phyloP scores from a whole-genome alignment of 371 early-diverging fungal species.

The Dinochytrium kinnereticum region DNA sequence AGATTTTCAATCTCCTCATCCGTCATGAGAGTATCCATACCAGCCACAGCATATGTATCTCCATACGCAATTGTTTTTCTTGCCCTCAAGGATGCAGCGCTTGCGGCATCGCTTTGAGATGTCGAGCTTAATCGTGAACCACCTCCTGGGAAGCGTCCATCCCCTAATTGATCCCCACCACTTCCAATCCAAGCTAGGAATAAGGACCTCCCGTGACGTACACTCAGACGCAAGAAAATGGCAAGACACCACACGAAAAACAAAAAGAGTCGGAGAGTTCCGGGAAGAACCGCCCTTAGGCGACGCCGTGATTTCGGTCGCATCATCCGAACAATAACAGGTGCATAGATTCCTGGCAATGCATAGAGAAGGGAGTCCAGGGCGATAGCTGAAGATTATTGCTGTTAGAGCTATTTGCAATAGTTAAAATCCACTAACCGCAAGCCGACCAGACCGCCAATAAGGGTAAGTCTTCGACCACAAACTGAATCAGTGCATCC shows the following conservation, averaged over 20 bases:
- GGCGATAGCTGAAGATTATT: background rate
- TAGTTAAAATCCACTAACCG: background rate
- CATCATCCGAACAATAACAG: background rate
- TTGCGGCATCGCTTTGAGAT: background rate
- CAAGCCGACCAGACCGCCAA: background rate
- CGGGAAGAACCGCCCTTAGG: background rate
- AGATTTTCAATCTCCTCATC: slow-evolving; percentile 10
- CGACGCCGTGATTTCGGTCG: background rate
- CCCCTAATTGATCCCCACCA: background rate
- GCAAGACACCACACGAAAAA: slow-evolving; percentile 2
- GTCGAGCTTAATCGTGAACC: background rate
- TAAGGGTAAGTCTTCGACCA: background rate
- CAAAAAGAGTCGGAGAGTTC: background rate
- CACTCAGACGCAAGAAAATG: background rate
- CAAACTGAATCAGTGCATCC: background rate
- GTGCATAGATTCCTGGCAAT: background rate
- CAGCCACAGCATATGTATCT: background rate
- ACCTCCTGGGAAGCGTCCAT: background rate
- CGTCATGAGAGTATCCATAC: background rate
- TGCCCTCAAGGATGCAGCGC: background rate
- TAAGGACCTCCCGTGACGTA: background rate
- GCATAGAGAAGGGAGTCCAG: background rate
- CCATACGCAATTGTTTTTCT: background rate
- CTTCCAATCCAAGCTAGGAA: slow-evolving; percentile 4
- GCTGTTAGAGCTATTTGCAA: background rate